phyloP scores from a whole-genome alignment of 2,329 filamentous ascomycete species.

The Aspergillus glaucus region DNA sequence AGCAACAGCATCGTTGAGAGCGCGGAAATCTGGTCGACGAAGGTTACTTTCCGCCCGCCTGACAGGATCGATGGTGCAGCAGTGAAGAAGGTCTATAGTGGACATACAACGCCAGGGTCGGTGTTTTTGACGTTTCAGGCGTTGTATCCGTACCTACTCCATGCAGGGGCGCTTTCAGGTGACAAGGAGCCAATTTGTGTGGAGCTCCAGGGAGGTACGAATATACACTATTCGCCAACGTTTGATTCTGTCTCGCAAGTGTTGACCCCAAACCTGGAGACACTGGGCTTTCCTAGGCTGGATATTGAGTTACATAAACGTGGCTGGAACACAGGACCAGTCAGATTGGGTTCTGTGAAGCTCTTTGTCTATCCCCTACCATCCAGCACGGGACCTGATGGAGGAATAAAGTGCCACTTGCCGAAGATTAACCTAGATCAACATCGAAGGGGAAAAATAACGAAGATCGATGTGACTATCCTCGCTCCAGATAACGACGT shows the following conservation, averaged over 20 bases:
- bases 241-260: no score
- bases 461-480: slow-evolving; percentile 32
- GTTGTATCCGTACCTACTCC: no score
- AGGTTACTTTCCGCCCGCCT: slow-evolving; percentile 27
- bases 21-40: slow-evolving; percentile 29
- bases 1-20: slow-evolving; percentile 38
- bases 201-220: no score
- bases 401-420: slow-evolving; percentile 12
- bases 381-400: background rate
- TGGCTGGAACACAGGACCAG: slow-evolving; percentile 48
- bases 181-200: no score
- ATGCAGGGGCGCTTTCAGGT: no score
- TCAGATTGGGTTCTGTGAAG: slow-evolving; percentile 44
- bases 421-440: slow-evolving; percentile 26
- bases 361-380: slow-evolving; percentile 43
- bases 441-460: slow-evolving; percentile 25
- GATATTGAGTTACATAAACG: slow-evolving; percentile 18
- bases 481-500: slow-evolving; percentile 27
- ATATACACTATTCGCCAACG: no score
- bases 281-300: no score
- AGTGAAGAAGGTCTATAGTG: slow-evolving; percentile 30
- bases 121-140: no score
- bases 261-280: no score
- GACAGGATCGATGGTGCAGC: background rate
- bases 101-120: no score